Percentiles rank a stretch among this genome's conserved stretches.
Evolutionary conservation across 805 yeast genomes (phyloP).

Genomic region (Wickerhamomyces rabaulensis): DNA sequence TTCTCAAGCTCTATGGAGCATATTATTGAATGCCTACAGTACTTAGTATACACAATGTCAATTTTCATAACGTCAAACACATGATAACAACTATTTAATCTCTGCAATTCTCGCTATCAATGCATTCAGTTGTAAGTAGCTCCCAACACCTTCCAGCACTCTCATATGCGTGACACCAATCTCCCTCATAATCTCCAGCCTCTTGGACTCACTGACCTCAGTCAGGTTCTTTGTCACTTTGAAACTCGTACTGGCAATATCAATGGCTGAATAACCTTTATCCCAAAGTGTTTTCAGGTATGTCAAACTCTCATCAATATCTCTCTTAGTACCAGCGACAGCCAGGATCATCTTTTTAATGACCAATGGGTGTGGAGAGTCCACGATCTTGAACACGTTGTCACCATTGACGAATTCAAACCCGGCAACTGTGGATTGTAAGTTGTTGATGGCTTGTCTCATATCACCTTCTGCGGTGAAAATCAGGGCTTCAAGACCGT

Average conservation of each 20-base stretch:
- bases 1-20: no score
- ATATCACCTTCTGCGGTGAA: slow-evolving; percentile 98
- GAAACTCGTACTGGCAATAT: slow-evolving; percentile 86
- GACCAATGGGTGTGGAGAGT: slow-evolving; percentile 90
- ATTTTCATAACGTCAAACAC: background rate
- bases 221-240: slow-evolving; percentile 76
- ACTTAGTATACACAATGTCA: no score
- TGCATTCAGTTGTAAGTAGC: slow-evolving; percentile 82
- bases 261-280: slow-evolving; percentile 91
- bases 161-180: slow-evolving; percentile 92
- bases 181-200: slow-evolving; percentile 75
- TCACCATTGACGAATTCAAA: slow-evolving; percentile 87
- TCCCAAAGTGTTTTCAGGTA: slow-evolving; percentile 70
- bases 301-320: slow-evolving; percentile 62
- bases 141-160: slow-evolving; percentile 86
- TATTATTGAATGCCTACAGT: no score
- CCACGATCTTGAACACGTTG: slow-evolving; percentile 92
- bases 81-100: background rate
- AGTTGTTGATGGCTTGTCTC: slow-evolving; percentile 95
- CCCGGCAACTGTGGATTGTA: slow-evolving; percentile 93
- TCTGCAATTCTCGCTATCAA: slow-evolving; percentile 53
- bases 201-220: slow-evolving; percentile 58
- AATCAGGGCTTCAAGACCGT: slow-evolving; percentile 87
- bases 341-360: slow-evolving; percentile 64
- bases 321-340: slow-evolving; percentile 31